Base-by-base conservation (phyloP, 352 stramenopile species). In the Phytopythium litorale region DNA sequence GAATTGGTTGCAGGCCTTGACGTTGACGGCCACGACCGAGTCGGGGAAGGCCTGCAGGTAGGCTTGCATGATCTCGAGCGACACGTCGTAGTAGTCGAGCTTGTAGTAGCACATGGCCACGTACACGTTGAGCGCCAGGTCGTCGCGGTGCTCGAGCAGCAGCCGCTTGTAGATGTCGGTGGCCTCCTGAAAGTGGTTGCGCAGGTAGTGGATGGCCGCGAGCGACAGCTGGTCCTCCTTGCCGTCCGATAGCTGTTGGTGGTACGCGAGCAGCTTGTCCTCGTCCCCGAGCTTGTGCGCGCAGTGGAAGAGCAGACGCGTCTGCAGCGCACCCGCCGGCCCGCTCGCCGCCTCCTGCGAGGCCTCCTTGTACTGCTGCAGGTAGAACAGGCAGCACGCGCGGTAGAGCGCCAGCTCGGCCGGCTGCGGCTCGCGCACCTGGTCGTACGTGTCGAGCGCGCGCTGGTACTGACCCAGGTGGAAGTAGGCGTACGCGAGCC, bases 91-190 rank as follows among this genome's bases (percentile, higher is more conserved):
- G 76, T 98, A 98, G 72, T 98, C 89, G 33, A 98, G 88, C 65
- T 99, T 98, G 92, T 98, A 99, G 73, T 98, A 98, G 67, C 94
- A 98, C 92, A 99, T 98, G 56, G 97, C 96, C n/a, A 98, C 91
- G 68, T 98, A 99, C 42, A 99, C 94, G 70, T 99, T 98, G 9
- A 99, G 81, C 33, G 96, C 96, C 18, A 98, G 86, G 62, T 98
- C 90, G 54, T 99, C 95, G n/a, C 91, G 81, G 68, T 99, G 96
- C 66, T 98, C 91, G 6, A 98, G 78, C 58, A 99, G 68, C 9
- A 99, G 75, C 0, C 88, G 77, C 67, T 98, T 98, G 91, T 98
- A 99, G 46, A 98, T 97, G 68, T 98, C 93, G 0, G 91, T 98
- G 15, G 95, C 93, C 55, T 97, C 92, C 59, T 98, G 91, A 73